Evolutionary conservation across 2,329 filamentous ascomycete genomes (phyloP).

Genomic region (Orbilia javanica): DNA sequence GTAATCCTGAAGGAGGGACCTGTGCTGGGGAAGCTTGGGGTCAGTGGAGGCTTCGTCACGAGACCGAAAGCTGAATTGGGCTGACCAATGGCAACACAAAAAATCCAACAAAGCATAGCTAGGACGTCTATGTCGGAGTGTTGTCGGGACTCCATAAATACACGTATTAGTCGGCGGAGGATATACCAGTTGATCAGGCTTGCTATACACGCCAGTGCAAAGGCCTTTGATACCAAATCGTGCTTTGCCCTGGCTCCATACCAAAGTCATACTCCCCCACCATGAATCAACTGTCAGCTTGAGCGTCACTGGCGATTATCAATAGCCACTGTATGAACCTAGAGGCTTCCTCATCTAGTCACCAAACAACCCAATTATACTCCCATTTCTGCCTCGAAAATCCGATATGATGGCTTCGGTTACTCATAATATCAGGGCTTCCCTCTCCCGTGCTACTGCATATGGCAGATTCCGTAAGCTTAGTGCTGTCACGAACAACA

Average conservation of each 20-base stretch:
- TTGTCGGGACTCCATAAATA: not conserved
- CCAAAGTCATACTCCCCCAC: not conserved
- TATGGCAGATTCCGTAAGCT: not conserved
- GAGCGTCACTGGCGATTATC: not conserved
- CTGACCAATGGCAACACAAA: constrained; percentile 26
- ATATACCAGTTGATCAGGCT: no score
- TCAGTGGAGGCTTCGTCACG: constrained; percentile 21
- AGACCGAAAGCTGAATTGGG: constrained; percentile 12
- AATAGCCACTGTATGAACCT: no score
- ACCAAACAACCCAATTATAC: not conserved
- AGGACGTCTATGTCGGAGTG: not conserved
- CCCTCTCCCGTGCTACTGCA: not conserved
- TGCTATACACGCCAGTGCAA: no score
- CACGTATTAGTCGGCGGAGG: not conserved
- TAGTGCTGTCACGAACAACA: not conserved
- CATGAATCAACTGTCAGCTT: not conserved
- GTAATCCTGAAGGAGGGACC: not conserved
- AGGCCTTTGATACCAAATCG: no score
- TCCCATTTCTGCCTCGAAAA: not conserved
- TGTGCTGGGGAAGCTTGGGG: not conserved
- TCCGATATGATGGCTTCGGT: not conserved
- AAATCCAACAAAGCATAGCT: constrained; percentile 32
- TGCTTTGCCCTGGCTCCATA: not conserved
- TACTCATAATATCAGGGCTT: not conserved
- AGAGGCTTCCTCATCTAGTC: not conserved